Percentiles rank a stretch among this genome's conserved stretches.
Evolutionary conservation across 2,329 filamentous ascomycete genomes (phyloP).

Genomic region (Metarhizium album): DNA sequence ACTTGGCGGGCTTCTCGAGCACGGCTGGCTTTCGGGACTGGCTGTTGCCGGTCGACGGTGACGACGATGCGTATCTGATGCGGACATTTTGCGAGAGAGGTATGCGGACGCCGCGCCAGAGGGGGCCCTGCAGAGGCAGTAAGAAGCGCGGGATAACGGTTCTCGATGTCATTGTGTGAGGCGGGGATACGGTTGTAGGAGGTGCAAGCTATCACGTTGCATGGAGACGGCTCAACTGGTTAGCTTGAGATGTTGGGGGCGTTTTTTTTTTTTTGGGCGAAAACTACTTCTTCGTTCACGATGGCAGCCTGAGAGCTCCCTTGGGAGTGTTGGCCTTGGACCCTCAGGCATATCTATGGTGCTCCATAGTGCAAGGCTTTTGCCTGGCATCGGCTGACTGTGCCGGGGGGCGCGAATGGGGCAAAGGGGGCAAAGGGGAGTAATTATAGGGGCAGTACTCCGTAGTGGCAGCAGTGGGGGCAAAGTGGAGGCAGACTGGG

Average conservation of each 20-base stretch:
- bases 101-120: slow-evolving; percentile 38
- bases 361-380: slow-evolving; percentile 2
- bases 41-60: slow-evolving; percentile 13
- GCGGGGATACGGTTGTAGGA: no score
- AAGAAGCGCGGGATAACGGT: slow-evolving; percentile 54
- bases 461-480: neutral
- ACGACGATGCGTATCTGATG: slow-evolving; percentile 24
- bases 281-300: no score
- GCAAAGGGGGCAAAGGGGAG: neutral
- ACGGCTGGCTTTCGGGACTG: slow-evolving; percentile 47
- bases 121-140: slow-evolving; percentile 48
- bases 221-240: neutral
- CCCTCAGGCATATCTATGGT: slow-evolving; percentile 2
- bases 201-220: neutral
- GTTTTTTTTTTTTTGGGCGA: neutral
- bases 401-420: neutral
- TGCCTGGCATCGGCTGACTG: slow-evolving; percentile 11
- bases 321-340: slow-evolving; percentile 3
- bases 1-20: slow-evolving; percentile 78
- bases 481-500: no score
- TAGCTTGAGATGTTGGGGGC: neutral
- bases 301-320: no score
- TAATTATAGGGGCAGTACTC: no score
- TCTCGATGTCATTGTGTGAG: slow-evolving; percentile 32
- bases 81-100: slow-evolving; percentile 24